These are phyloP conservation scores for Entomortierella parvispora DNA, from an alignment of 192 early-diverging fungal species.

Conservation along the genomic window DNA sequence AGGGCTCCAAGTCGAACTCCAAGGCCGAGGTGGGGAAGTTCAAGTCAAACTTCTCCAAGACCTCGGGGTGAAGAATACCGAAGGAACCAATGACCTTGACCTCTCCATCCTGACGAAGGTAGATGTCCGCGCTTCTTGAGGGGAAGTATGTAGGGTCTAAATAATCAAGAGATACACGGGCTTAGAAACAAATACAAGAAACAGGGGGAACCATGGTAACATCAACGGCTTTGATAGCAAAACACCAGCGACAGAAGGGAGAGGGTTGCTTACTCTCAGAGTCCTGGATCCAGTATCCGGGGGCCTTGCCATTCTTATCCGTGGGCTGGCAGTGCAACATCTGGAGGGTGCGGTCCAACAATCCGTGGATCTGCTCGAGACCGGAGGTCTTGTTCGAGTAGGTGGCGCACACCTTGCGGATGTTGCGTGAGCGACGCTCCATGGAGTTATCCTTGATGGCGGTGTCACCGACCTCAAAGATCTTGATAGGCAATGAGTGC, in stretches of 20 bases:
- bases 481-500: conserved; percentile 88
- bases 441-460: conserved; percentile 86
- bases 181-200: conserved; percentile 7
- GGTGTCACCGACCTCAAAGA: conserved; percentile 97
- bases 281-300: conserved; percentile 85
- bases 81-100: conserved; percentile 78
- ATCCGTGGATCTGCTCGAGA: conserved; percentile 89
- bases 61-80: conserved; percentile 94
- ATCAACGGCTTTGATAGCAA: no score
- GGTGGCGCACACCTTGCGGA: conserved; percentile 87
- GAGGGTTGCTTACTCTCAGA: conserved; percentile 65
- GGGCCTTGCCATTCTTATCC: conserved; percentile 53
- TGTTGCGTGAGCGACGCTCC: conserved; percentile 87
- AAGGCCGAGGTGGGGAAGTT: conserved; percentile 86
- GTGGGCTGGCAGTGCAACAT: conserved; percentile 75
- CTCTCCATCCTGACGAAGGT: conserved; percentile 65
- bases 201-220: no score
- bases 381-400: conserved; percentile 88
- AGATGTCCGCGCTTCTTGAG: conserved; percentile 90
- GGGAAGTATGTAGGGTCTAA: conserved; percentile 88
- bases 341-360: conserved; percentile 90
- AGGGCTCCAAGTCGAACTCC: conserved; percentile 96
- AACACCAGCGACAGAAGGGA: no score
- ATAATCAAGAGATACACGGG: not conserved
- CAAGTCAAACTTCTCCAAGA: conserved; percentile 86